Base-by-base conservation (phyloP, 1,139 yeast species). In the Saccharomycopsis hybrid region DNA sequence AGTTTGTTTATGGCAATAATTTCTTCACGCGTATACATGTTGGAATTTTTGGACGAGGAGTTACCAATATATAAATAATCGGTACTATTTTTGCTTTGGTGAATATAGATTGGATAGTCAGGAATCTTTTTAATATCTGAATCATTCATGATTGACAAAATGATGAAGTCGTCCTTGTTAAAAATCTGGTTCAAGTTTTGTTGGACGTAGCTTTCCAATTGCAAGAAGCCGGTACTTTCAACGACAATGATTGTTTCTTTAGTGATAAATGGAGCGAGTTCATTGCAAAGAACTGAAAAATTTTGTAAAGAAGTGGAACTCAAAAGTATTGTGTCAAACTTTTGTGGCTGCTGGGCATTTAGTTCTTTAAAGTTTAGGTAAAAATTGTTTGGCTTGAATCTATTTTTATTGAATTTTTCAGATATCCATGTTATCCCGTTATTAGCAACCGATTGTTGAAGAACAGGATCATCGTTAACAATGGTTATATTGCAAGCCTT, bases 161-260 rank as follows among this genome's bases (percentile, higher is more conserved):
- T 67, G 18, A 74, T 64, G 52, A 72, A 57, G 47, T 68, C 64
- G 47, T 55, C 46, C 49, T 62, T 58, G 55, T 57, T 52, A 54
- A 62, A 60, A 60, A 62, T 52, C 60, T 69, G 63, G 7, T 39
- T 4, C 28, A 66, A 52, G 2, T 67, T 59, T 57, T 62, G 60
- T 49, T 65, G 66, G 39, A 83, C 73, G 62, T 83, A 84, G 9
- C 87, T 85, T 62, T 84, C 90, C 54, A 85, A 64, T 60, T 82
- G 82, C 49, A 85, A 76, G 61, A 77, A 84, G 4, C 87, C 87
- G 1, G 87, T 78, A 52, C 82, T 76, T 64, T 85, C 94, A 42
- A 84, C 66, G 32, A 84, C 67, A 9, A 85, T 67, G 39, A 79
- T 67, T 28, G 87, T 71, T 48, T 59, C 69, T 58, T 62, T 60